Evolutionary conservation across 176 grass and related monocot genomes (phyloP), one percentile per base, ranked within the genome.

Genomic region (Rhynchospora tenuis): DNA sequence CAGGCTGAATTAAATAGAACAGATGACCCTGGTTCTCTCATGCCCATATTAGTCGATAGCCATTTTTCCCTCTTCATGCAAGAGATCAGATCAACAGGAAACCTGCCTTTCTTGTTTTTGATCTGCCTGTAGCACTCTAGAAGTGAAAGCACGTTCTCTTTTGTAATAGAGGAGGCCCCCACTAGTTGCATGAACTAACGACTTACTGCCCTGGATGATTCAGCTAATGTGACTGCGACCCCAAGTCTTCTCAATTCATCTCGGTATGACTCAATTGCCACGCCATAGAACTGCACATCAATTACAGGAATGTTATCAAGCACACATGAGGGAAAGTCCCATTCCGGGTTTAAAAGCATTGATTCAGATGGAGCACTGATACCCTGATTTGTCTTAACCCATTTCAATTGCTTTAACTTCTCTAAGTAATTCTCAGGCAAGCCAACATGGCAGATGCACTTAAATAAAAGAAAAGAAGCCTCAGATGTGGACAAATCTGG

Each of bases 341-440:
- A 91, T 69, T 85, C 70, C 56, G 87, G 70, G 47, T 81, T 57
- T 8, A 80, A 64, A 78, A 94, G 79, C 82, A 92, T 90, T 24
- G 90, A 74, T 63, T 83, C 64, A 45, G 42, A 63, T 9, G 92
- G 90, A 85, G 56, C 17, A 73, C 69, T 38, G 60, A 90, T 79
- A 31, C 92, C 92, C 70, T 92, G 48, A 51, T 26, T 91, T 29
- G 92, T 94, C 74, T 88, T 94, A 38, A 92, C 7, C 90, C 92
- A 94, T 85, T 88, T 90, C 38, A 78, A 65, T 27, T 62, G 60
- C 54, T 44, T 88, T 8, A 88, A 66, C 68, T 86, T 88, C 2
- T 1, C 59, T 45, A 88, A 9, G 75, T 89, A 90, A 84, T 69
- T 57, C 5, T 79, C 81, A 14, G 68, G 86, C 26, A 47, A 44